Conservation (phyloP, 2,329 filamentous ascomycete species). For the Fusarium sp. region DNA sequence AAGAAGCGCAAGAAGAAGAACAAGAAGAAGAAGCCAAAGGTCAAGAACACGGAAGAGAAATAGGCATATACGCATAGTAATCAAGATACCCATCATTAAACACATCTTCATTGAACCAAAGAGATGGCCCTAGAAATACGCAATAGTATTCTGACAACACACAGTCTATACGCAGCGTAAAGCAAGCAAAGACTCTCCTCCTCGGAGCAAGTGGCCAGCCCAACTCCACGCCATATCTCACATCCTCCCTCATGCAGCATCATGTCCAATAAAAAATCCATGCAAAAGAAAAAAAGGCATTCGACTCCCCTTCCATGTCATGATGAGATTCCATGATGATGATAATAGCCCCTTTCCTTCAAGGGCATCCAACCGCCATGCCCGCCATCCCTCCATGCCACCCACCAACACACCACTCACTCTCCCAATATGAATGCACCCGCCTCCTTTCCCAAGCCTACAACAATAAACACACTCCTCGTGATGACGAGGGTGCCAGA, state of each 20-base stretch:
- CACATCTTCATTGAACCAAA: neutral
- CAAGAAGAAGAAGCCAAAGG: constrained; percentile 47
- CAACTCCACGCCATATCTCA: neutral
- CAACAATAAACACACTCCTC: constrained; percentile 17
- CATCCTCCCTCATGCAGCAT: neutral
- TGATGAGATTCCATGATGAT: constrained; percentile 11
- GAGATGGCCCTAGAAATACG: neutral
- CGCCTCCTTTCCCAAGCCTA: constrained; percentile 7
- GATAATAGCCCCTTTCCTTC: constrained; percentile 13
- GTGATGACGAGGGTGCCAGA: constrained; percentile 4
- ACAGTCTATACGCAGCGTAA: neutral
- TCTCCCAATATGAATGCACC: constrained; percentile 12
- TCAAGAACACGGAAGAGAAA: constrained; percentile 21
- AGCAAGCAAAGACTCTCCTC: neutral
- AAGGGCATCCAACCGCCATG: neutral
- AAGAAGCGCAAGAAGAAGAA: constrained; percentile 42
- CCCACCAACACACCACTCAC: constrained; percentile 8
- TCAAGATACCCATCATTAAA: constrained; percentile 23
- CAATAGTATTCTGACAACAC: neutral
- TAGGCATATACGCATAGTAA: constrained; percentile 11
- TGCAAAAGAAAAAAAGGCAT: neutral
- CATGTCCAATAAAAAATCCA: constrained; percentile 1
- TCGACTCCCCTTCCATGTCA: constrained; percentile 2
- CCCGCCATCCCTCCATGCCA: constrained; percentile 19
- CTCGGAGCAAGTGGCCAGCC: constrained; percentile 2